Base-by-base conservation (phyloP, 805 yeast species). In the Kluyveromyces lactis region DNA sequence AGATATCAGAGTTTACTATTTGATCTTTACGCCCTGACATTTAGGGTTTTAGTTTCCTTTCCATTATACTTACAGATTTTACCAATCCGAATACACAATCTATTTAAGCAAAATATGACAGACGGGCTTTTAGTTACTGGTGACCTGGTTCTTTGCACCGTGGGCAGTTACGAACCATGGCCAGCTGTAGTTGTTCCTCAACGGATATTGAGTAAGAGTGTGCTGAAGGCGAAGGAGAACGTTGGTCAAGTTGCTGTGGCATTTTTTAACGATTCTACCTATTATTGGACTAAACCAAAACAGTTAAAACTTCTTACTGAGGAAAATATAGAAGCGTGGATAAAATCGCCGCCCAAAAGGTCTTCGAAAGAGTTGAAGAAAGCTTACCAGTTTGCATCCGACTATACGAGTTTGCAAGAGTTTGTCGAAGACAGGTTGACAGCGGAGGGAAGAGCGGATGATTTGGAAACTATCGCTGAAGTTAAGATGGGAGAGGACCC, bases 121-220 rank as follows among this genome's bases (percentile, higher is more conserved):
- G 39, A 36, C 27, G 39, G 42, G 12, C 45, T 46, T 9, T 41
- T 53, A 23, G 49, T 42, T 21, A 57, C 61, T 4, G 63, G 63
- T n/a, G 57, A 52, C 41, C 39, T 59, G 32, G 64, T 59, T 9
- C 43, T 59, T 27, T 59, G 62, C 40, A 59, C 58, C 42, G 64
- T 59, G 15, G 64, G 64, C 3, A 51, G 56, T 3, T 59, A 53
- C 33, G 59, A 60, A 3, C 62, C 62, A 7, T 59, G 64, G 64
- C 64, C 64, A 1, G 62, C 63, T 6, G 59, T 59, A 3, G 57
- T 59, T 3, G 54, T 55, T 23, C 64, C 64, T 9, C 60, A 55
- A 34, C 42, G 55, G 26, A 44, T 56, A 26, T 46, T 58, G n/a
- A 46, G 58, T 33, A 46, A 47, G 7, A 60, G 56, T 35, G 63